These are phyloP conservation scores for Blastocystis hominis DNA, from an alignment of 352 stramenopile species.

Conservation along the genomic window DNA sequence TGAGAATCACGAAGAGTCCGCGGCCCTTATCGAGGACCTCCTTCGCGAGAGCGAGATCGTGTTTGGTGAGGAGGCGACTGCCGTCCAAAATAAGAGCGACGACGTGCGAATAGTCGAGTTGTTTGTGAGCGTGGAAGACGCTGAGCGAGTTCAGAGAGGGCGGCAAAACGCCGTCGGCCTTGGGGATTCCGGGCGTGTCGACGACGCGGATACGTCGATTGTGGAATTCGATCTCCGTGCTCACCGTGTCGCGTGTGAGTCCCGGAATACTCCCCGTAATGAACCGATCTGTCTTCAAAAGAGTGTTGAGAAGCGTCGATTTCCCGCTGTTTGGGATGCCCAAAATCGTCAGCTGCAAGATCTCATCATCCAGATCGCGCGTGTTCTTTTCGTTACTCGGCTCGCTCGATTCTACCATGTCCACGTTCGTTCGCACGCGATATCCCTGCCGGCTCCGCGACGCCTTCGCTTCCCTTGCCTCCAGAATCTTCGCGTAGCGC, in stretches of 20 bases:
- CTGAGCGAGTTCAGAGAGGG: constrained; percentile 57
- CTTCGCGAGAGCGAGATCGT: constrained; percentile 60
- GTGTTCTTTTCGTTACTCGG: background rate
- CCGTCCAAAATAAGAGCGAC: constrained; percentile 62
- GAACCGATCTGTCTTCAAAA: constrained; percentile 63
- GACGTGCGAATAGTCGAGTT: constrained; percentile 60
- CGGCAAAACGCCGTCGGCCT: constrained; percentile 23
- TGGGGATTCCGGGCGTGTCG: constrained; percentile 65
- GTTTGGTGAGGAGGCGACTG: constrained; percentile 57
- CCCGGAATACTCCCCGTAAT: constrained; percentile 64
- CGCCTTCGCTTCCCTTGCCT: background rate
- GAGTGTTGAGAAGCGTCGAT: constrained; percentile 65
- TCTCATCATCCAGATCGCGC: constrained; percentile 40
- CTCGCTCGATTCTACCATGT: background rate
- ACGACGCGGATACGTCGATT: constrained; percentile 62
- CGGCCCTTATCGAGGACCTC: constrained; percentile 61
- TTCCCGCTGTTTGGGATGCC: constrained; percentile 67
- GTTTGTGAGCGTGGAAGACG: constrained; percentile 57
- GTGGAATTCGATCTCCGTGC: constrained; percentile 63
- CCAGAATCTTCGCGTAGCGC: background rate
- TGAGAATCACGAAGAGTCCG: constrained; percentile 60
- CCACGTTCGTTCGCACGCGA: background rate
- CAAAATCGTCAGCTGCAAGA: constrained; percentile 63
- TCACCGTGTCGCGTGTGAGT: constrained; percentile 65
- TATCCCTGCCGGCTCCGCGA: background rate